Base-by-base conservation (phyloP, 352 stramenopile genomes). In the Phytopythium oedochilum region DNA sequence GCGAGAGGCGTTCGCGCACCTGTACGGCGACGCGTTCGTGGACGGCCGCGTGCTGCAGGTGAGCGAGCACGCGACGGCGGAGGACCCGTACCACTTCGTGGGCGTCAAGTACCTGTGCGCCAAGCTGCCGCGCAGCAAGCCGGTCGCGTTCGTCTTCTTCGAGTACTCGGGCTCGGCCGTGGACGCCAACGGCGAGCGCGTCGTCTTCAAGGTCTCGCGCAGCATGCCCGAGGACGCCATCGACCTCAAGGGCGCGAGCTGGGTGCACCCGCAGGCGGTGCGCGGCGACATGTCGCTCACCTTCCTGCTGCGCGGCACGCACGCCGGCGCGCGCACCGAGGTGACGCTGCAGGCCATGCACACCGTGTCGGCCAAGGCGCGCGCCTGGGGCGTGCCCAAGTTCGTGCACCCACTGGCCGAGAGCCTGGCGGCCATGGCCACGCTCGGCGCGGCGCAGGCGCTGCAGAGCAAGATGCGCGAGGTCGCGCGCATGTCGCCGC, bases 11-110 rank as follows among this genome's bases (percentile, higher is more conserved):
- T 59, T 68, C 25, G 71, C 66, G 32, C 68, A 80, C 52, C 59
- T 86, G 53, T 79, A 80, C 54, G 64, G 76, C 44, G 59, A 70
- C 20, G 44, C 69, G 26, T 81, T 83, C 51, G 50, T 86, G 22
- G 75, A 81, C 53, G 73, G 55, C 23, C 71, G 57, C 20, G 61
- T 86, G 28, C 55, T 86, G 38, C 64, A 83, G 29, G 66, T 68
- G 12, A 48, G 66, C 45, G 60, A 74, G 54, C 52, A 51, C 22
- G 52, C 59, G 23, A 74, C 59, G 0, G 5, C 10, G 5, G 55
- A 72, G 0, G 75, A 83, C 20, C 57, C 70, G 40, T 76, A 75
- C 48, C 70, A 62, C 36, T 86, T 78, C 36, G 68, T 79, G 2
- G 75, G 75, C 47, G 51, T 86, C 51, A 78, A 78, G 50, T 80